phyloP scores from a whole-genome alignment of 1,284 basidiomycete species.

The Farysia itapuensis region DNA sequence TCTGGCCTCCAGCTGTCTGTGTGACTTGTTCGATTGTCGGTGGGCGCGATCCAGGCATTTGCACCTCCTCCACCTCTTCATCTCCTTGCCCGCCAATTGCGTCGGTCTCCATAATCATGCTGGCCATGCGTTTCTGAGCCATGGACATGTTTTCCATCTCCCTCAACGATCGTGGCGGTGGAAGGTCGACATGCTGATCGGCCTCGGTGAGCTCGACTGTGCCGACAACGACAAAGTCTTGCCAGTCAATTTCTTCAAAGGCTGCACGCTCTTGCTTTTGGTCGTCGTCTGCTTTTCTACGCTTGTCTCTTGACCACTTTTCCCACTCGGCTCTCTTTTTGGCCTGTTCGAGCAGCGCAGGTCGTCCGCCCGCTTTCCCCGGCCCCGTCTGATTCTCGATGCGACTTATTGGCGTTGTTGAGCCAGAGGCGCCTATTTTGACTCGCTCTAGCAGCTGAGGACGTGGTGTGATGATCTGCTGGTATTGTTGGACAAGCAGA shows the following conservation, averaged over 20 bases:
- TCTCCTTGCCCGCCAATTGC: constrained; percentile 66
- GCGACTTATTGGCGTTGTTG: not conserved
- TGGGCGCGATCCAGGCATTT: constrained; percentile 14
- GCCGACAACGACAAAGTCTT: constrained; percentile 97
- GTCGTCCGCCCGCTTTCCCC: constrained; percentile 61
- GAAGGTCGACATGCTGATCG: constrained; percentile 78
- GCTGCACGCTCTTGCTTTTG: constrained; percentile 66
- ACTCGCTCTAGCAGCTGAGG: constrained; percentile 74
- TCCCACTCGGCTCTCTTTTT: constrained; percentile 84
- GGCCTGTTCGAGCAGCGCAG: constrained; percentile 77
- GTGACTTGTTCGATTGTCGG: not conserved
- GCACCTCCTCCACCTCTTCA: constrained; percentile 68
- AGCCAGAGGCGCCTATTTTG: constrained; percentile 50
- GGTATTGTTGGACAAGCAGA: constrained; percentile 92
- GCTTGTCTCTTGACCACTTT: constrained; percentile 75
- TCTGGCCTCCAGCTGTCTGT: constrained; percentile 2
- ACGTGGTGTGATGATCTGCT: constrained; percentile 81
- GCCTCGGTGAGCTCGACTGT: constrained; percentile 96
- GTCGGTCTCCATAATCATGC: constrained; percentile 93
- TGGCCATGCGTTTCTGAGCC: constrained; percentile 95
- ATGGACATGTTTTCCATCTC: constrained; percentile 95
- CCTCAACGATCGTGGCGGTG: constrained; percentile 88
- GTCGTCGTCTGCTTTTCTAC: constrained; percentile 83
- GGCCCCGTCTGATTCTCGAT: constrained; percentile 5
- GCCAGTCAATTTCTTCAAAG: constrained; percentile 96